These are phyloP conservation scores for Emericellopsis cladophorae DNA, from an alignment of 2,329 filamentous ascomycete genomes.

Conservation along the genomic window DNA sequence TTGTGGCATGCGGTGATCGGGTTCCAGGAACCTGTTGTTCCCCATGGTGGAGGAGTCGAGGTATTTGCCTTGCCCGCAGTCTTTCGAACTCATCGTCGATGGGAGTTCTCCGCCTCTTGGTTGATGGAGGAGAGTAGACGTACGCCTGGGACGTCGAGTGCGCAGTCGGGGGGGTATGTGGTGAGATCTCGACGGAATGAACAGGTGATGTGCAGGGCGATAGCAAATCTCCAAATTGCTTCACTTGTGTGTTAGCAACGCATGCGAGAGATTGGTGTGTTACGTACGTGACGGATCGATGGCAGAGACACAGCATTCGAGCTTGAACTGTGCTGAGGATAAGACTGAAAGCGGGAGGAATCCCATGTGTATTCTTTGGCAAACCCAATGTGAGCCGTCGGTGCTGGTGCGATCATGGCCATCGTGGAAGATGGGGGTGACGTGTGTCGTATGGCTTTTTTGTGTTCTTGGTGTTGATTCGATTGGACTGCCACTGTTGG, in stretches of 20 bases:
- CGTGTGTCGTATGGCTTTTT: constrained; percentile 11
- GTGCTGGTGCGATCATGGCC: constrained; percentile 33
- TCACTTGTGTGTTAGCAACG: constrained; percentile 9
- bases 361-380: constrained; percentile 26
- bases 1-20: not conserved
- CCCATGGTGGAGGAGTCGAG: constrained; percentile 29
- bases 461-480: constrained; percentile 12
- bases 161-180: constrained; percentile 15
- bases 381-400: constrained; percentile 26
- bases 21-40: constrained; percentile 10
- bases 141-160: constrained; percentile 31
- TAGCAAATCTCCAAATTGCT: constrained; percentile 34
- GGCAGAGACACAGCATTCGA: constrained; percentile 27
- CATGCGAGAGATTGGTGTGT: not conserved
- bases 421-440: constrained; percentile 23
- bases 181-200: constrained; percentile 16
- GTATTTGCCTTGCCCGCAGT: constrained; percentile 29
- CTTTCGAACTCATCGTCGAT: constrained; percentile 24
- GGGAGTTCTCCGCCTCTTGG: constrained; percentile 33
- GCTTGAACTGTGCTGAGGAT: constrained; percentile 3
- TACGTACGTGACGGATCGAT: constrained; percentile 37
- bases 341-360: constrained; percentile 10
- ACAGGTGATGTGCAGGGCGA: constrained; percentile 19
- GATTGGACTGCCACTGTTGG: constrained; percentile 16
- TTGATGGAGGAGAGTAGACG: constrained; percentile 31